A percentile compares a stretch with the other conserved stretches of the same genome.
Conservation (phyloP, 305 asterid genomes). For the Fraxinus paxiana region DNA sequence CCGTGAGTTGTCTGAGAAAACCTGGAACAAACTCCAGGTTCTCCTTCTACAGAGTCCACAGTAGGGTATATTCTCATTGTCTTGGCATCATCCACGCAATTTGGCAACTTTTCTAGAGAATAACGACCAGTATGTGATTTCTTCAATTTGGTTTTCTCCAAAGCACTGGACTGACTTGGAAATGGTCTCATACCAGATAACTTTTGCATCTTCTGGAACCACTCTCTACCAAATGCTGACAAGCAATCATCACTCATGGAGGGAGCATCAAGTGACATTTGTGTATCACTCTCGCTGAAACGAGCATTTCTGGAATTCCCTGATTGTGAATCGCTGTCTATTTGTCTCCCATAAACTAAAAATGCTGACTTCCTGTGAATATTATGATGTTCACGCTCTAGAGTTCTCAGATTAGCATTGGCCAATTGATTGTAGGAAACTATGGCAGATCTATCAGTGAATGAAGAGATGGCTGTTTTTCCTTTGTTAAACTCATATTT, state of each 20-base stretch:
- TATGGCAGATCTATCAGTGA: constrained; percentile 22
- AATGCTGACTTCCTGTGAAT: constrained; percentile 22
- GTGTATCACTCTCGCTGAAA: constrained; percentile 22
- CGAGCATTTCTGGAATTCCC: constrained; percentile 23
- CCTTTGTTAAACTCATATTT: constrained; percentile 28
- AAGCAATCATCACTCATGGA: constrained; percentile 27
- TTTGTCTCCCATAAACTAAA: constrained; percentile 25
- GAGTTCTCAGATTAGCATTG: constrained; percentile 8
- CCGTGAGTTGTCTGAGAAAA: constrained; percentile 57
- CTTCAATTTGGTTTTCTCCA: constrained; percentile 27
- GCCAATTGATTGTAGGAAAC: constrained; percentile 29
- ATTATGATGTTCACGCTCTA: constrained; percentile 24
- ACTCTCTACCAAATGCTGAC: constrained; percentile 29
- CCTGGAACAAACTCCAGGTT: constrained; percentile 33
- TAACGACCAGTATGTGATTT: constrained; percentile 20
- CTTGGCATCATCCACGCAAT: constrained; percentile 35
- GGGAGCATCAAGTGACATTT: constrained; percentile 29
- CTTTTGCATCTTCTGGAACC: constrained; percentile 32
- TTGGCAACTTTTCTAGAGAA: constrained; percentile 36
- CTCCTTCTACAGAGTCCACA: constrained; percentile 40
- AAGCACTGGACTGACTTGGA: constrained; percentile 27
- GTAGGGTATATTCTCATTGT: constrained; percentile 43
- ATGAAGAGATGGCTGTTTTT: constrained; percentile 26
- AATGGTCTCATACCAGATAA: constrained; percentile 24
- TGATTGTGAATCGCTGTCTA: constrained; percentile 15